Conservation (phyloP, 345 rosid species). For the Citrus inodora region DNA sequence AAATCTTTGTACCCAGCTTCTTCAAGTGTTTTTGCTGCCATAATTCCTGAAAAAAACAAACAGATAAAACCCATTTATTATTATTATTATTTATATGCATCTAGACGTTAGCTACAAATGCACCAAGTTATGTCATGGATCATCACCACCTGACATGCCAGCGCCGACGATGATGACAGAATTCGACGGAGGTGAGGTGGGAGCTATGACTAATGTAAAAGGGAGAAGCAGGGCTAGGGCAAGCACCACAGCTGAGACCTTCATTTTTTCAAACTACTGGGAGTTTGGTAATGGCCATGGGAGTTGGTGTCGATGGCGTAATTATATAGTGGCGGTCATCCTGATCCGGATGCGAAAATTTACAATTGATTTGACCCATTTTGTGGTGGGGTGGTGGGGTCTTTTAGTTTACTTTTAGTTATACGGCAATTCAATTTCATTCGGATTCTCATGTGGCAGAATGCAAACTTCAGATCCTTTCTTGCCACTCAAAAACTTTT, state of each 20-base stretch:
- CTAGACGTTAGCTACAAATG: no score
- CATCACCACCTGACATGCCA: conserved; percentile 28
- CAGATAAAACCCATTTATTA: not conserved
- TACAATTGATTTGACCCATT: not conserved
- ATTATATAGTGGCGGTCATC: not conserved
- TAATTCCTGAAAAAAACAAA: conserved; percentile 20
- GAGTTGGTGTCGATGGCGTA: not conserved
- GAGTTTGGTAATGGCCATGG: not conserved
- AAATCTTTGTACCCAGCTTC: conserved; percentile 27
- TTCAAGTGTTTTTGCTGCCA: conserved; percentile 29
- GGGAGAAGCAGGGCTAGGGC: not conserved
- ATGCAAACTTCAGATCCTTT: no score
- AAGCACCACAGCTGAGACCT: not conserved
- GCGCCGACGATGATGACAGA: conserved; percentile 31
- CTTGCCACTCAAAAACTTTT: no score
- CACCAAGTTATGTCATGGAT: no score
- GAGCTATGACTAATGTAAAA: not conserved
- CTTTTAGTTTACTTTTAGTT: not conserved
- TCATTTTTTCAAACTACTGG: not conserved
- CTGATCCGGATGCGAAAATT: not conserved
- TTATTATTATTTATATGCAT: no score
- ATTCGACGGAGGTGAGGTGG: not conserved
- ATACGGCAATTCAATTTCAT: no score
- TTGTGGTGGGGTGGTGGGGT: not conserved
- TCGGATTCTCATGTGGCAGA: no score